Base-by-base conservation (phyloP, 2,329 filamentous ascomycete genomes). In the Penicillium crustosum region DNA sequence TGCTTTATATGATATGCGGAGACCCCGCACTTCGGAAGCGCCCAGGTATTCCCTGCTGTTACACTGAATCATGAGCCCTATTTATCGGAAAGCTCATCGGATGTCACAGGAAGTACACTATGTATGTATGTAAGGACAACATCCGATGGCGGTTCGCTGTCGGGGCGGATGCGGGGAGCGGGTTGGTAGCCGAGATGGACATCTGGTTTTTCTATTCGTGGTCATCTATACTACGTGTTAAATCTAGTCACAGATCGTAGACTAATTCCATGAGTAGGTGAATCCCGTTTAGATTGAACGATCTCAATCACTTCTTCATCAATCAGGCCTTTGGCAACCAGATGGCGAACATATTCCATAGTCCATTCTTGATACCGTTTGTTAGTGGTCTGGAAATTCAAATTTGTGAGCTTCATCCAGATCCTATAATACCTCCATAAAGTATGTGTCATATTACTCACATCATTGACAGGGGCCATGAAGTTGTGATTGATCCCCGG, bases 331-430 rank as follows among this genome's bases (percentile, higher is more conserved):
- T 66, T 65, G 1, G 55, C 49, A 38, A 72, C 66, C 2, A 74
- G 53, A 35, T 61, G 58, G 2, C 66, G 62, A 13, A 72, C 55
- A 59, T 65, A 74, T 27, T 73, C 70, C 66, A 72, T 68, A 0
- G 69, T 73, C 71, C 70, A 73, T 41, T 73, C 70, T 45, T 74
- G 70, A 44, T 70, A 73, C 49, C 68, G 62, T 53, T 58, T 71
- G 48, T 73, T 73, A n/a, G 64, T 69, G 1, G 59, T 67, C 71
- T 73, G 36, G 4, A 49, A 29, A 49, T 17, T n/a, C 19, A 15
- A 23, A 21, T 12, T 5, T 13, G 10, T 49, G 6, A 41, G 23
- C 15, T 9, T 36, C 7, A 23, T 35, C 13, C 15, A 15, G 7
- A 23, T 4, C 2, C 10, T 4, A 15, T 6, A 23, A 17, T 35